These are phyloP conservation scores for Andalucia godoyi DNA, from an alignment of 78 protist genomes.

Conservation along the genomic window DNA sequence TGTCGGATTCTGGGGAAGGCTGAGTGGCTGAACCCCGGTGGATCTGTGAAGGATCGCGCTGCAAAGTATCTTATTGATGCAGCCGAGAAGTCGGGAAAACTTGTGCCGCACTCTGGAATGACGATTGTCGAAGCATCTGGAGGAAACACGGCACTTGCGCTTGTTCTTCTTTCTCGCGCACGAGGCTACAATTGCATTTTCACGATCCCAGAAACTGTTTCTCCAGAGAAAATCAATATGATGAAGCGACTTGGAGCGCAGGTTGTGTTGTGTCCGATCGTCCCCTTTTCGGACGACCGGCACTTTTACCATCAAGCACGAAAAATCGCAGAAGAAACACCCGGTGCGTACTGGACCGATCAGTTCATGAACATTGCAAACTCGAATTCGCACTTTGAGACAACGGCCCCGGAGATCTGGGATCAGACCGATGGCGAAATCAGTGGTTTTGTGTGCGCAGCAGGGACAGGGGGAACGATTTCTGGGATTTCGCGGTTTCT, in stretches of 20 bases:
- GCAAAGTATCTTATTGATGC: conserved; percentile 22
- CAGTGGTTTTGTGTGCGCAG: background rate
- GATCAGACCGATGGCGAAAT: background rate
- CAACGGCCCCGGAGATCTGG: conserved; percentile 41
- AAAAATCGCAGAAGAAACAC: background rate
- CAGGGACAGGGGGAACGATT: conserved; percentile 31
- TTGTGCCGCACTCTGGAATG: background rate
- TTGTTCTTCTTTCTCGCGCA: conserved; percentile 44
- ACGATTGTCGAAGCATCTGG: conserved; percentile 52
- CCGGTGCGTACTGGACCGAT: background rate
- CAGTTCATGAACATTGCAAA: conserved; percentile 53
- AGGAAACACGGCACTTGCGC: conserved; percentile 64
- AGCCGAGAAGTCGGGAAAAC: background rate
- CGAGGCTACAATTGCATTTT: conserved; percentile 10
- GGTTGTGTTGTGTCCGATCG: background rate
- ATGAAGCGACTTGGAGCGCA: conserved; percentile 4
- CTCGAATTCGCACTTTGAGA: conserved; percentile 27
- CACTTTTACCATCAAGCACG: conserved; percentile 27
- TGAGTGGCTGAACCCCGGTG: conserved; percentile 41
- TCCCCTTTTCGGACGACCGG: conserved; percentile 16
- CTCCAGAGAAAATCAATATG: background rate
- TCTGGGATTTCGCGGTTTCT: background rate
- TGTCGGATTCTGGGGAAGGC: conserved; percentile 16
- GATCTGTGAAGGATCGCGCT: conserved; percentile 58
- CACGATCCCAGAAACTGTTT: conserved; percentile 9